Base-by-base conservation (phyloP, 352 stramenopile genomes). In the Globisporangium cederbergense region DNA sequence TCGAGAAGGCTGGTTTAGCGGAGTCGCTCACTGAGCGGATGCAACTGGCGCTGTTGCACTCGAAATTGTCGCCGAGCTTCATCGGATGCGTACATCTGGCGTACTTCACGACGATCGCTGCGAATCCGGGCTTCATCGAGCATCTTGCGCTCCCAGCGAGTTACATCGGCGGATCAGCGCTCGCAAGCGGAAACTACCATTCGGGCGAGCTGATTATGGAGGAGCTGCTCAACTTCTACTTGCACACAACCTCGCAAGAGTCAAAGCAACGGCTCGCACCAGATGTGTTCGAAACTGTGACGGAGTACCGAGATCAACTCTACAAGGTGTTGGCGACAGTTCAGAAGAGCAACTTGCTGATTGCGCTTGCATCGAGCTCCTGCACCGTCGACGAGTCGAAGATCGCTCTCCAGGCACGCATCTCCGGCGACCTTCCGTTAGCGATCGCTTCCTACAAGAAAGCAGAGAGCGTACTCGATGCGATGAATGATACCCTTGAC, bases 361-460 rank as follows among this genome's bases (percentile, higher is more conserved):
- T 84, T 25, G 79, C 82, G 11, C 72, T 92, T 0, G 75, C 81
- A 3, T 78, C 81, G 8, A 68, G 66, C 49, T 83, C 70, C 57
- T 88, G 78, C 60, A 83, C 75, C 30, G 73, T 74, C 1, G 66
- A 85, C 1, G 79, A 92, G 40, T 83, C 76, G 0, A 89, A 80
- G 34, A 28, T 75, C 55, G 83, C 86, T 36, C 67, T 95, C 2
- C 67, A 90, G 65, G 78, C 82, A 6, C 83, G 85, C 43, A 60
- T 95, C 14, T 74, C 71, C 7, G 86, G 86, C n/a, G 83, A 93
- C 58, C 67, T 95, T 2, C 70, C 85, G n/a, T 69, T 76, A 43
- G 86, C 86, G 11, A 79, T 92, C 40, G 68, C 82, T 16, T 88
- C 72, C 13, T 95, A 95, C 54, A 86, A 78, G 38, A 91, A 90